Conservation (phyloP, 495 filamentous ascomycete species). For the Aspergillus sparsus region DNA sequence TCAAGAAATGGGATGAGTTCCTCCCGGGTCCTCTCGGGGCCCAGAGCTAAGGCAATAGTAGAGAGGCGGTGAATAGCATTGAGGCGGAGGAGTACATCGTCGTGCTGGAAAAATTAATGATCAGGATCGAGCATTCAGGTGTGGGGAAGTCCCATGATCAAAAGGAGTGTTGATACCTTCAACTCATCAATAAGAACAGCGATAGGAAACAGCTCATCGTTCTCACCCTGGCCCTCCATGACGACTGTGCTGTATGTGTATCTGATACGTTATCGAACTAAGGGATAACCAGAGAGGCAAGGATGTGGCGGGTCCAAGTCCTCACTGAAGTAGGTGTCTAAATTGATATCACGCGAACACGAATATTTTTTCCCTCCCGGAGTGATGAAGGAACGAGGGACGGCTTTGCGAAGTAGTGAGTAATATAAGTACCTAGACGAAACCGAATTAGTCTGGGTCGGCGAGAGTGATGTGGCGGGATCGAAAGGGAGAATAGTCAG, state of each 20-base stretch:
- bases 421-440: slow-evolving; percentile 22
- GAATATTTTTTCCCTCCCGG: slow-evolving; percentile 15
- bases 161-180: slow-evolving; percentile 63
- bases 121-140: slow-evolving; percentile 24
- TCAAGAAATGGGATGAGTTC: slow-evolving; percentile 98
- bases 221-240: slow-evolving; percentile 75
- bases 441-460: slow-evolving; percentile 21
- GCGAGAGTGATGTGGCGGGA: slow-evolving; percentile 20
- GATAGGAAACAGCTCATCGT: slow-evolving; percentile 98
- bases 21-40: slow-evolving; percentile 91
- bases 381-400: slow-evolving; percentile 15
- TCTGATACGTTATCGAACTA: slow-evolving; percentile 25
- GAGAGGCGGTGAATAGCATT: slow-evolving; percentile 98
- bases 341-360: slow-evolving; percentile 35
- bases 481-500: slow-evolving; percentile 31
- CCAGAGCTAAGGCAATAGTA: slow-evolving; percentile 94
- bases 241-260: slow-evolving; percentile 31
- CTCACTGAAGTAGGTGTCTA: slow-evolving; percentile 27
- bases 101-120: slow-evolving; percentile 63
- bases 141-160: neutral
- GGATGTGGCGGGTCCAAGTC: slow-evolving; percentile 40
- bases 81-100: slow-evolving; percentile 94
- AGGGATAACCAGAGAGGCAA: slow-evolving; percentile 28
- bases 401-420: slow-evolving; percentile 16
- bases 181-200: slow-evolving; percentile 99